Evolutionary conservation across 768 basidiomycete species (phyloP).

Genomic region (Coprinopsis marcescibilis): DNA sequence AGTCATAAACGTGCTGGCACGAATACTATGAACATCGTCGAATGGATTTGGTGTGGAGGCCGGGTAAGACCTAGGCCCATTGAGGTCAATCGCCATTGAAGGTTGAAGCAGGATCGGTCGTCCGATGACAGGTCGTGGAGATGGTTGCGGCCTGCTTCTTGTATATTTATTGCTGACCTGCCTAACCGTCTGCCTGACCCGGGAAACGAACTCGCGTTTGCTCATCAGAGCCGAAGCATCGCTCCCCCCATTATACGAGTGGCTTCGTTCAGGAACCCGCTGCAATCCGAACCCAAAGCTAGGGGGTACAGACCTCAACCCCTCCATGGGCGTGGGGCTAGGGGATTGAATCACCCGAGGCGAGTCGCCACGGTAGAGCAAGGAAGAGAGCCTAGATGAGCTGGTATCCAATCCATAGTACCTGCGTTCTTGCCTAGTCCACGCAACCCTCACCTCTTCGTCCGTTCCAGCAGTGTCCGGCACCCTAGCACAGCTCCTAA

Average conservation of each 20-base stretch:
- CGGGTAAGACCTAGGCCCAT: background rate
- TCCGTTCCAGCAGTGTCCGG: conserved; percentile 56
- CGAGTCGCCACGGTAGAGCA: conserved; percentile 8
- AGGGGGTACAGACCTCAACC: conserved; percentile 58
- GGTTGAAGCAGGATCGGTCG: conserved; percentile 44
- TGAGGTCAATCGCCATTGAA: conserved; percentile 15
- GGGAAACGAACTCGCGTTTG: conserved; percentile 65
- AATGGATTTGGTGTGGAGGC: conserved; percentile 36
- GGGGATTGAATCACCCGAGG: conserved; percentile 12
- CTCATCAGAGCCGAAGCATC: conserved; percentile 54
- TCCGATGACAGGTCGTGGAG: conserved; percentile 46
- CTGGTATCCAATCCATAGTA: conserved; percentile 56
- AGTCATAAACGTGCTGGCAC: conserved; percentile 44
- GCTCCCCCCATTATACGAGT: conserved; percentile 20
- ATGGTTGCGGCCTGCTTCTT: conserved; percentile 19
- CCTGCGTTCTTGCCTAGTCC: conserved; percentile 58
- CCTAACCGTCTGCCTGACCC: conserved; percentile 57
- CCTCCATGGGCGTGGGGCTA: conserved; percentile 32
- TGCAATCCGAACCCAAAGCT: conserved; percentile 43
- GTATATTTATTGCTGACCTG: conserved; percentile 61
- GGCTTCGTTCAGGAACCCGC: conserved; percentile 41
- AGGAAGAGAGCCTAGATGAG: conserved; percentile 23
- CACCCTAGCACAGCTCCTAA: conserved; percentile 51
- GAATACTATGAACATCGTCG: conserved; percentile 34
- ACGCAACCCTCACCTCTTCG: conserved; percentile 51